Base-by-base conservation (phyloP, 2,329 filamentous ascomycete genomes). In the Stagonosporopsis cucurbitacearum region DNA sequence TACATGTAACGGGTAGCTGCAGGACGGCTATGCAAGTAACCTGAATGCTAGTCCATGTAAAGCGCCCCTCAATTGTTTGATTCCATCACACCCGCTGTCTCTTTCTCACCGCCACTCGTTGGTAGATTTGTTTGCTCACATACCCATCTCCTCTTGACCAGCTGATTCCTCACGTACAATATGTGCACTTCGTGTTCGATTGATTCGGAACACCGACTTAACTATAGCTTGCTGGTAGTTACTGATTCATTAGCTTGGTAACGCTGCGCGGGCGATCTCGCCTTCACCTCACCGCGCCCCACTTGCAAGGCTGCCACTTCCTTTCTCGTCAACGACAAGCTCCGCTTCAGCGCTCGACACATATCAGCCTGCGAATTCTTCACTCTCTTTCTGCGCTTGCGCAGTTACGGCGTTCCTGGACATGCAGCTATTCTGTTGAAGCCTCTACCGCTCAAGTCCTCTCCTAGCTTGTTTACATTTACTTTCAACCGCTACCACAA, bases 1-100 rank as follows among this genome's bases (percentile, higher is more conserved):
- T 23, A 7, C 39, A 60, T 55, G 59, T 50, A 52, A 62, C 58
- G 60, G 60, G 57, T 63, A 51, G 43, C 58, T 68, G 59, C 66
- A 63, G 19, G 37, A 35, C 26, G 17, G 17, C 19, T 53, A 41
- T 37, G 36, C 15, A 8, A 26, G 23, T 47, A 42, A 4, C 42
- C 19, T 50, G 4, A 1, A 51, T 37, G 23, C 19, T n/a, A 23
- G 28, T 42, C 23, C 22, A 15, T 39, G 40, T 41, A 44, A 30
- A 26, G 13, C 25, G 23, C 6, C 30, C 8, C 6, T 13, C 15
- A 32, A 22, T 9, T 37, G 17, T 30, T 37, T 17, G 7, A 5
- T 23, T 40, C 8, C 41, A 25, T 23, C 19, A 8, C 26, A 17
- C n/a, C 9, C 9, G 22, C 35, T 26, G 35, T 46, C 37, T 42